Evolutionary conservation across 1,139 yeast genomes (phyloP).

Genomic region (Trichomonascaceae sp.): DNA sequence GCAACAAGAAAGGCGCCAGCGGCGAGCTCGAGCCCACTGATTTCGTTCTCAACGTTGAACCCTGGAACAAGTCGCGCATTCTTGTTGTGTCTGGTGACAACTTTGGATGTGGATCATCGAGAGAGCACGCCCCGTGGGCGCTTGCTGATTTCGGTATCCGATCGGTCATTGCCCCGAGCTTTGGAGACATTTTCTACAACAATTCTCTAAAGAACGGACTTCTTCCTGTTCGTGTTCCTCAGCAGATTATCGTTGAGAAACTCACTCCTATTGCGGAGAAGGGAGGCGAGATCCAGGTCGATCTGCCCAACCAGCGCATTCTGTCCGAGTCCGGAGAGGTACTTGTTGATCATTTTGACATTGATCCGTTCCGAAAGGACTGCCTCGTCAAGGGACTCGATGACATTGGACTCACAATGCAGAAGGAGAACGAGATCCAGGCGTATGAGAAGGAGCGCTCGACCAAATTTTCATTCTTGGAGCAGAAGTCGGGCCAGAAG

Average conservation of each 20-base stretch:
- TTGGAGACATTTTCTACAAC: constrained; percentile 95
- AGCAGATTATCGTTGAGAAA: constrained; percentile 53
- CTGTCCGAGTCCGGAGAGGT: constrained; percentile 58
- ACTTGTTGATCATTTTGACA: constrained; percentile 67
- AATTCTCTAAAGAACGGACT: constrained; percentile 93
- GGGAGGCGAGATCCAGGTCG: constrained; percentile 63
- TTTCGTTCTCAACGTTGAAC: constrained; percentile 74
- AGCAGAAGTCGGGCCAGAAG: constrained; percentile 16
- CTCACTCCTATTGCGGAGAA: constrained; percentile 67
- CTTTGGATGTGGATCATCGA: constrained; percentile 97
- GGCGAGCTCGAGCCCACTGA: constrained; percentile 79
- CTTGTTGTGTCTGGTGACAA: constrained; percentile 90
- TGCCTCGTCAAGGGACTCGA: constrained; percentile 90
- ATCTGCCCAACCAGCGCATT: constrained; percentile 76
- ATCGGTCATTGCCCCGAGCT: constrained; percentile 92
- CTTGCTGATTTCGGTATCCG: constrained; percentile 92
- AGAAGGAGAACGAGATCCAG: constrained; percentile 65
- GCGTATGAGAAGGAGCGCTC: constrained; percentile 68
- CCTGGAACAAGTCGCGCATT: constrained; percentile 68
- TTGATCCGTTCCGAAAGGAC: constrained; percentile 87
- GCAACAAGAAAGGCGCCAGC: constrained; percentile 53
- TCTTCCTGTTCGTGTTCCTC: constrained; percentile 78
- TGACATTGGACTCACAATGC: constrained; percentile 90
- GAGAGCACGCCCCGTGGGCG: constrained; percentile 99
- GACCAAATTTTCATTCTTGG: constrained; percentile 76